A percentile compares a stretch with the other conserved stretches of the same genome.
Conservation (phyloP, 768 basidiomycete genomes). For the Rhizopogon vesiculosus region DNA sequence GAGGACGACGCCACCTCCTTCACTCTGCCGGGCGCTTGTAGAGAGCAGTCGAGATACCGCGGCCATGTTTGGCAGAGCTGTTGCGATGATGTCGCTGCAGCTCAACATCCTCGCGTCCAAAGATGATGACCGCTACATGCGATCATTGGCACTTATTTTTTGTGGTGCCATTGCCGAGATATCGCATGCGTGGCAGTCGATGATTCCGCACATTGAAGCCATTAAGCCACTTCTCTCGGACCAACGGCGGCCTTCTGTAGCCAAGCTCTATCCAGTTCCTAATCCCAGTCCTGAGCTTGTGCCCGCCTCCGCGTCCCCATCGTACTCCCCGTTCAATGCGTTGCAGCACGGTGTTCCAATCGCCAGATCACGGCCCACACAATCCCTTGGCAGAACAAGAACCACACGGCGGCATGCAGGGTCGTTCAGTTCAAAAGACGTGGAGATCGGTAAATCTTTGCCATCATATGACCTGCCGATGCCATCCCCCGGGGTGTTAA, state of each 20-base stretch:
- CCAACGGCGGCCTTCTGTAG: conserved; percentile 29
- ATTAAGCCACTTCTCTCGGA: conserved; percentile 62
- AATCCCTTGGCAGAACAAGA: conserved; percentile 37
- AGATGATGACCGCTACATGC: conserved; percentile 83
- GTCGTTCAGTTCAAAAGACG: conserved; percentile 92
- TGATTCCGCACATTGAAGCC: conserved; percentile 65
- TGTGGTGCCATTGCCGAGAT: conserved; percentile 91
- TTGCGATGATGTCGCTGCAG: conserved; percentile 77
- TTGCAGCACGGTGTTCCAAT: conserved; percentile 22
- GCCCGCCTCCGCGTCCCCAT: conserved; percentile 23
- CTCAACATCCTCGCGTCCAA: conserved; percentile 67
- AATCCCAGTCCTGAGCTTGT: conserved; percentile 22
- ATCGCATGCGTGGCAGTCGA: conserved; percentile 75
- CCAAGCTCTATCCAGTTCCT: conserved; percentile 24
- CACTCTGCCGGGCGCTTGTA: conserved; percentile 71
- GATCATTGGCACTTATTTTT: conserved; percentile 81
- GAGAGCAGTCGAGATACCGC: conserved; percentile 84
- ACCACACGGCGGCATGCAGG: conserved; percentile 81
- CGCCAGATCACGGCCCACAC: conserved; percentile 22
- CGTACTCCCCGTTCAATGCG: conserved; percentile 17
- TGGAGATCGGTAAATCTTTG: conserved; percentile 78
- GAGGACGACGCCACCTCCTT: conserved; percentile 60
- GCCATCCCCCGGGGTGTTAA: conserved; percentile 22
- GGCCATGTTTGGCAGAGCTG: conserved; percentile 81
- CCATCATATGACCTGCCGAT: conserved; percentile 53